Evolutionary conservation across 805 yeast genomes (phyloP).

Genomic region (Blastobotrys mokoenaii): DNA sequence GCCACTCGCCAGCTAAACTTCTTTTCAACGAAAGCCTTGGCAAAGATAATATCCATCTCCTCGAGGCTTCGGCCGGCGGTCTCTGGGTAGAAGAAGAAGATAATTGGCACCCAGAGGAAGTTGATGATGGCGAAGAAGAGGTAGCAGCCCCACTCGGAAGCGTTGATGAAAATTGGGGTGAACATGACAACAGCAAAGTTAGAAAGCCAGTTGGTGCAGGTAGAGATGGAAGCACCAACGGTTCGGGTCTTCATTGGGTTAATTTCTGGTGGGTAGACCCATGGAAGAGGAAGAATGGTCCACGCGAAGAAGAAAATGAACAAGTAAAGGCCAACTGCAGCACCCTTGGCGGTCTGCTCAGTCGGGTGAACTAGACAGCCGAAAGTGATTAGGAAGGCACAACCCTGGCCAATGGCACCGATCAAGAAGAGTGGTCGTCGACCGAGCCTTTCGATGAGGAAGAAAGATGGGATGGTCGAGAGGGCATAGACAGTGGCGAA

Average conservation of each 20-base stretch:
- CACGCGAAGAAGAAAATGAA: constrained; percentile 20
- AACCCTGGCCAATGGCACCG: constrained; percentile 44
- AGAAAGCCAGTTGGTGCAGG: constrained; percentile 58
- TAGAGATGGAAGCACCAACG: constrained; percentile 48
- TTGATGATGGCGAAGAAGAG: constrained; percentile 61
- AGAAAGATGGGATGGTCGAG: constrained; percentile 31
- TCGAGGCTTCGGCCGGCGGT: constrained; percentile 70
- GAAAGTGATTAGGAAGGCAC: constrained; percentile 20
- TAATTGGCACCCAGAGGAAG: constrained; percentile 50
- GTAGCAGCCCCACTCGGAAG: constrained; percentile 52
- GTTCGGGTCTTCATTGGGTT: constrained; percentile 21
- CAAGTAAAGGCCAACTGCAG: constrained; percentile 18
- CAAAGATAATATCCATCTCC: constrained; percentile 54
- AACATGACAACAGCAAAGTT: constrained; percentile 63
- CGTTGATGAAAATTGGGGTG: constrained; percentile 45
- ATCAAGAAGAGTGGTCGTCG: constrained; percentile 52
- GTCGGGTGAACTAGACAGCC: constrained; percentile 17
- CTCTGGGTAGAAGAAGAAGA: constrained; percentile 66
- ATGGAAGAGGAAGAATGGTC: constrained; percentile 19
- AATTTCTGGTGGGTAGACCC: constrained; percentile 22
- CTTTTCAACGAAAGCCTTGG: constrained; percentile 51
- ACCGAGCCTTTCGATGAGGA: constrained; percentile 36
- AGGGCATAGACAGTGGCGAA: constrained; percentile 18
- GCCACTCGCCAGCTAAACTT: constrained; percentile 59
- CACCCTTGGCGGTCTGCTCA: constrained; percentile 16